These are phyloP conservation scores for Chlamydomonas applanata DNA, from an alignment of 139 green algal genomes.

Conservation along the genomic window DNA sequence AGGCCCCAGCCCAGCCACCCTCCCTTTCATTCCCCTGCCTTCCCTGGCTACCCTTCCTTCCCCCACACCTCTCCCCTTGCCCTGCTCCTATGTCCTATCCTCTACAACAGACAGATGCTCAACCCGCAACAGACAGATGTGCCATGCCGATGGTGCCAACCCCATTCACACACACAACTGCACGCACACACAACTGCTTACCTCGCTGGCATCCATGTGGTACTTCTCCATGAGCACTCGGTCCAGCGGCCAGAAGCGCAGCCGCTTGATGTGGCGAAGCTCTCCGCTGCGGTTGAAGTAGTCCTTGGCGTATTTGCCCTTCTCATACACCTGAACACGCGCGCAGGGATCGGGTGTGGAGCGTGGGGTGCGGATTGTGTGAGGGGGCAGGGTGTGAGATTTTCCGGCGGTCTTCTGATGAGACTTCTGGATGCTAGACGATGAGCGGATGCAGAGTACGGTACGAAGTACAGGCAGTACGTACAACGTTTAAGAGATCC, in stretches of 20 bases:
- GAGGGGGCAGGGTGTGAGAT: background rate
- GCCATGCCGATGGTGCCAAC: too few relatives aligned
- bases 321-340: constrained; percentile 50
- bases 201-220: constrained; percentile 74
- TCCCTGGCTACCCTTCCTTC: too few relatives aligned
- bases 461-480: too few relatives aligned
- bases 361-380: background rate
- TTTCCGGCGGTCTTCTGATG: background rate
- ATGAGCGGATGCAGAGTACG: too few relatives aligned
- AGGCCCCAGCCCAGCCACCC: too few relatives aligned
- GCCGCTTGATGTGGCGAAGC: constrained; percentile 88
- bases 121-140: background rate
- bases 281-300: constrained; percentile 92
- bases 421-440: too few relatives aligned
- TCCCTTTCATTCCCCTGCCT: too few relatives aligned
- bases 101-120: too few relatives aligned
- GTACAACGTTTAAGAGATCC: too few relatives aligned
- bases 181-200: too few relatives aligned
- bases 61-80: too few relatives aligned
- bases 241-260: constrained; percentile 91
- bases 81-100: too few relatives aligned
- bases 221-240: constrained; percentile 94
- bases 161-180: background rate
- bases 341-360: background rate
- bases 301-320: constrained; percentile 72